These are phyloP conservation scores for Fragaria nilgerrensis DNA, from an alignment of 306 rosid species.

Conservation along the genomic window DNA sequence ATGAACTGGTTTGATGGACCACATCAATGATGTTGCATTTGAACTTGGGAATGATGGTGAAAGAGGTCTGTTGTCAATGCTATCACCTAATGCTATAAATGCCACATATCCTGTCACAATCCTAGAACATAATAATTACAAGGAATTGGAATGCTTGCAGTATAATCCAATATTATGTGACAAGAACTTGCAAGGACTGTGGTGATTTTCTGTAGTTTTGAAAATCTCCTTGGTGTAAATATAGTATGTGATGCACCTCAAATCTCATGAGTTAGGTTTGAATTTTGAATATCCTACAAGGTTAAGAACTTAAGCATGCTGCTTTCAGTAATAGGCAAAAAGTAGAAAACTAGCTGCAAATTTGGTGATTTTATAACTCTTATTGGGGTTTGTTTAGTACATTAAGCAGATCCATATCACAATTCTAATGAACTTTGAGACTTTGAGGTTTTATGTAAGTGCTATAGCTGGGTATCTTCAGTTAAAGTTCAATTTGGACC, in stretches of 20 bases:
- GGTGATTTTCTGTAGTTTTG: not conserved
- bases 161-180: conserved; percentile 1
- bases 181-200: conserved; percentile 9
- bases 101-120: conserved; percentile 14
- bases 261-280: not conserved
- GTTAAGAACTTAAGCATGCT: not conserved
- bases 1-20: conserved; percentile 13
- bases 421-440: not conserved
- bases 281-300: not conserved
- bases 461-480: not conserved
- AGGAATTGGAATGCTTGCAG: conserved; percentile 11
- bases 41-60: conserved; percentile 24
- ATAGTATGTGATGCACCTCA: not conserved
- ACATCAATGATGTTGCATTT: conserved; percentile 1
- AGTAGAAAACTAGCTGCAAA: not conserved
- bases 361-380: not conserved
- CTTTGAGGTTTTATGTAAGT: not conserved
- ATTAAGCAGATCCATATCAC: not conserved
- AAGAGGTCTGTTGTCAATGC: conserved; percentile 21
- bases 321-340: not conserved
- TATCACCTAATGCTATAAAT: conserved; percentile 29
- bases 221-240: not conserved
- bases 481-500: not conserved
- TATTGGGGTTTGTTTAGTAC: not conserved
- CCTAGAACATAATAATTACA: not conserved